A percentile compares a stretch with the other conserved stretches of the same genome.
phyloP scores from a whole-genome alignment of 306 rosid species.

The Casuarina equisetifolia region DNA sequence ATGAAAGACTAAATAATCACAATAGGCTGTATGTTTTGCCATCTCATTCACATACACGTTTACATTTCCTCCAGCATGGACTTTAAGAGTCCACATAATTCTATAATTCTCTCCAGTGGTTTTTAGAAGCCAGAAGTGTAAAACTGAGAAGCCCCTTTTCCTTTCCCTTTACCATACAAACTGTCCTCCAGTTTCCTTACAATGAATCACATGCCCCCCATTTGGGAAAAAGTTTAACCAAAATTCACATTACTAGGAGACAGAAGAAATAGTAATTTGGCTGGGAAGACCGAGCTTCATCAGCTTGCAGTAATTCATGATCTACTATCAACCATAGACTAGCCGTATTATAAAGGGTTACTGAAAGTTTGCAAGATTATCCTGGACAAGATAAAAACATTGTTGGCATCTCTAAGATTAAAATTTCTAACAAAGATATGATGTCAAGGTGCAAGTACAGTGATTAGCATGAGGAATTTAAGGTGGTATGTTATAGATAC shows the following conservation, averaged over 20 bases:
- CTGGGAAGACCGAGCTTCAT: not conserved
- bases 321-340: not conserved
- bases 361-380: not conserved
- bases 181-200: not conserved
- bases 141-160: not conserved
- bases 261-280: not conserved
- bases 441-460: slow-evolving; percentile 9
- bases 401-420: not conserved
- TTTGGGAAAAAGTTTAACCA: not conserved
- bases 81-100: not conserved
- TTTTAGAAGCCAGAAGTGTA: not conserved
- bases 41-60: not conserved
- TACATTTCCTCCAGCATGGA: not conserved
- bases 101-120: not conserved
- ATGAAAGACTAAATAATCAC: not conserved
- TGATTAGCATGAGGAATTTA: slow-evolving; percentile 13
- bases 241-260: not conserved
- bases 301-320: not conserved
- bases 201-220: not conserved
- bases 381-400: slow-evolving; percentile 5
- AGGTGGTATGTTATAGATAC: not conserved
- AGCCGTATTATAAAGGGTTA: not conserved
- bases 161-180: not conserved
- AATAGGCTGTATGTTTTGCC: slow-evolving; percentile 2
- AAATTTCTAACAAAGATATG: not conserved